A percentile compares a stretch with the other conserved stretches of the same genome.
These are phyloP conservation scores for Agaricus bisporus DNA, from an alignment of 768 basidiomycete species.

Conservation along the genomic window DNA sequence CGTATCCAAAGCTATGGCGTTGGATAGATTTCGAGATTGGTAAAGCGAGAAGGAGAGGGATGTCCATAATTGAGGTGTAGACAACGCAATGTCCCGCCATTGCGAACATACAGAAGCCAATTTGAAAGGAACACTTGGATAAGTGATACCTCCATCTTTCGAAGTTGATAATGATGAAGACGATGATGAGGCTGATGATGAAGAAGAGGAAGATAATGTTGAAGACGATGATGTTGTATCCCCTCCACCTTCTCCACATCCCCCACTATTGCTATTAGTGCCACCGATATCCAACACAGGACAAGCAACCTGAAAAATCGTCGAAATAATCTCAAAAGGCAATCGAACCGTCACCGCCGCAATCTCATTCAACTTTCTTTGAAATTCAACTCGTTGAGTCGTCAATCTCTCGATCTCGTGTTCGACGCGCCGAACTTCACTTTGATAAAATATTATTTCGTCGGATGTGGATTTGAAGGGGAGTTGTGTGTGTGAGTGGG, in stretches of 20 bases:
- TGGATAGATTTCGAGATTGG: not conserved
- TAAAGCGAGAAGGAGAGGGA: conserved; percentile 7
- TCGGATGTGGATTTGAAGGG: conserved; percentile 6
- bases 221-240: not conserved
- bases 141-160: conserved; percentile 4
- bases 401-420: conserved; percentile 3
- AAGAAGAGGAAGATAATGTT: too few relatives aligned
- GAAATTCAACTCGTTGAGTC: not conserved
- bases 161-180: not conserved
- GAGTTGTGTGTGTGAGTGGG: not conserved
- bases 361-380: conserved; percentile 3
- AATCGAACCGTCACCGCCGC: not conserved
- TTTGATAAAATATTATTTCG: not conserved
- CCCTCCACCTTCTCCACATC: not conserved
- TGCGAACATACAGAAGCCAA: conserved; percentile 8
- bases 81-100: conserved; percentile 8
- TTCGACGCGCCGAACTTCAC: conserved; percentile 2
- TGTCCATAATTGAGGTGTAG: conserved; percentile 8
- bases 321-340: conserved; percentile 7
- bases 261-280: not conserved
- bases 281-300: not conserved
- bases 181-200: too few relatives aligned
- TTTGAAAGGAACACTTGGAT: conserved; percentile 6
- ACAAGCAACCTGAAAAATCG: conserved; percentile 7
- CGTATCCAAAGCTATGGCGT: not conserved